Percentiles rank a stretch among this genome's conserved stretches.
Conservation (phyloP, 768 basidiomycete species). For the Amanita pseudoporphyria region DNA sequence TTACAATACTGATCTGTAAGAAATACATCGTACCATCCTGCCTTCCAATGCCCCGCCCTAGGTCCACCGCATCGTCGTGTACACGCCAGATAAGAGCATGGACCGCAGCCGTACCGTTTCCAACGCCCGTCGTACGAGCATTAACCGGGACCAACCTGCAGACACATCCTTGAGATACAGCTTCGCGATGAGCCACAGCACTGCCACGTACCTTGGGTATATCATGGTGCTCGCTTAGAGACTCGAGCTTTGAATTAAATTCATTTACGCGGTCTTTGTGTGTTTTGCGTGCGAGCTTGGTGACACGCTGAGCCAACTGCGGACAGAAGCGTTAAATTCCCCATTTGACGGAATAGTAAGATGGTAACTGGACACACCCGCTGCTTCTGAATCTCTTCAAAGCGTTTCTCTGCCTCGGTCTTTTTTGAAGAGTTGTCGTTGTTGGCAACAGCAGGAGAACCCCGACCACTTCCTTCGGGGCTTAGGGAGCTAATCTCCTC, state of each 20-base stretch:
- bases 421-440: conserved; percentile 45
- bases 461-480: conserved; percentile 46
- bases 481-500: conserved; percentile 37
- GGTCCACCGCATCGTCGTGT: neutral
- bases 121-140: conserved; percentile 16
- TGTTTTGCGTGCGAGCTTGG: conserved; percentile 70
- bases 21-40: neutral
- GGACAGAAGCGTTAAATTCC: neutral
- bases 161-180: conserved; percentile 10
- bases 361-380: conserved; percentile 43
- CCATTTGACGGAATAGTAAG: neutral
- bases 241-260: conserved; percentile 80
- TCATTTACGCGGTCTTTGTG: conserved; percentile 93
- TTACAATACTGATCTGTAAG: conserved; percentile 27
- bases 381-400: conserved; percentile 78
- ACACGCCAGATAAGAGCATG: neutral
- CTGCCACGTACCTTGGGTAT: conserved; percentile 65
- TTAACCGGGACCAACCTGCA: conserved; percentile 84
- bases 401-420: conserved; percentile 82
- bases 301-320: conserved; percentile 67
- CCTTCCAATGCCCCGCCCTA: conserved; percentile 8
- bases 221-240: conserved; percentile 88
- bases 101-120: conserved; percentile 12
- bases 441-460: conserved; percentile 47
- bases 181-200: neutral